Evolutionary conservation across 371 early-diverging fungal species (phyloP), one percentile per base, ranked within the genome.

Genomic region (Syncephalastrum monosporum): DNA sequence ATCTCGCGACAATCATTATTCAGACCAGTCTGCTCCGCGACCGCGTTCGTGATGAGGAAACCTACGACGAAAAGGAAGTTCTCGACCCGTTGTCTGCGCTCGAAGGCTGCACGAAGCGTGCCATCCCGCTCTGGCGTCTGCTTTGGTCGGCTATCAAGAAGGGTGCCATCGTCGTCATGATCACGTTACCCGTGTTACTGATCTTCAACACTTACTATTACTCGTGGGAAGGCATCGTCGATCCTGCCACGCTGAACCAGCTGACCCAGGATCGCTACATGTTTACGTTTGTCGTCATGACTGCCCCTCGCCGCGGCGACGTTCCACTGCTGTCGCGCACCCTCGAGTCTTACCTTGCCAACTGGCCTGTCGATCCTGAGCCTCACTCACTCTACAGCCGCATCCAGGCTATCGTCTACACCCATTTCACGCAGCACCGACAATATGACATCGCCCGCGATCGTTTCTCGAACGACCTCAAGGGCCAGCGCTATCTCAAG

Each of bases 221-320:
- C 42, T 77, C 68, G 19, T 73, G 65, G 24, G 75, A 79, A 38
- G 56, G 47, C 6, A 60, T 55, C 41, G 76, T 82, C 4, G 71
- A 75, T 33, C 50, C 71, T 0, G 59, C 63, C 6, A 59, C 62
- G 21, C 51, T 79, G 27, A 71, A 77, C 59, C 64, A 61, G 13
- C 47, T 70, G 25, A 66, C 69, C 0, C 61, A 75, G 24, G 80
- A 79, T 25, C 67, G 63, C 1, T 81, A 77, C 43, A 60, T 85
- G 57, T 72, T 85, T 50, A 75, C 83, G 0, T 68, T 85, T 58
- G 64, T 83, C 4, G 67, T 83, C 52, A 82, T 85, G 82, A 83
- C 84, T 5, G 86, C 86, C 0, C 86, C 86, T 2, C 68, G 86
- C 50, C 76, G 75, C 12, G 70, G 72, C 12, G 78, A 82, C 42